Conservation (phyloP, 768 basidiomycete species). For the Naganishia kalamii region DNA sequence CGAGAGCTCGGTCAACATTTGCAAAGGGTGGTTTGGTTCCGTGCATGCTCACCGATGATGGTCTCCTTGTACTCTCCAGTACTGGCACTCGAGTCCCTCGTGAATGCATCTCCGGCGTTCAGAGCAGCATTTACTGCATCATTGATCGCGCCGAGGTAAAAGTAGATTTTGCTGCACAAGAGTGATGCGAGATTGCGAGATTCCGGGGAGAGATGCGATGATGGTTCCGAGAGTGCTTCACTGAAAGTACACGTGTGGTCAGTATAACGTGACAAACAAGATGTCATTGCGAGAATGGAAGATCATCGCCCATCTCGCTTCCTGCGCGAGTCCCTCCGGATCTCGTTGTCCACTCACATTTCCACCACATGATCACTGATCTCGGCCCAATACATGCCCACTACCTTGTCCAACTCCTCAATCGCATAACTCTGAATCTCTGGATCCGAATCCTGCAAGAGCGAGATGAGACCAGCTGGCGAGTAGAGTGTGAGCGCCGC, state of each 20-base stretch:
- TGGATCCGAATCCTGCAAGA: constrained; percentile 74
- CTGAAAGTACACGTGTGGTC: constrained; percentile 49
- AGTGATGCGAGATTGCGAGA: constrained; percentile 79
- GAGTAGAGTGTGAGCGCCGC: constrained; percentile 43
- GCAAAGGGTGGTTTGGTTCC: neutral
- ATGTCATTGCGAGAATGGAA: neutral
- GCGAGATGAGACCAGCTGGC: constrained; percentile 74
- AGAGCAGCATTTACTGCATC: constrained; percentile 94
- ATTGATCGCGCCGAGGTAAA: constrained; percentile 89
- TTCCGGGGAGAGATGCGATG: constrained; percentile 61
- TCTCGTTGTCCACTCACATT: constrained; percentile 58
- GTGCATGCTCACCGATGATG: constrained; percentile 55
- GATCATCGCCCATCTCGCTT: neutral
- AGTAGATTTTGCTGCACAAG: constrained; percentile 96
- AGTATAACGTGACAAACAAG: neutral
- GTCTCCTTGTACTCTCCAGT: constrained; percentile 86
- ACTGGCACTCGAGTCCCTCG: constrained; percentile 48
- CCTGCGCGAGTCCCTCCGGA: neutral
- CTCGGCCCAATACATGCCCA: constrained; percentile 96
- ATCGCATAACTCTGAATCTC: constrained; percentile 88
- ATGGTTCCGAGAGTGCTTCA: constrained; percentile 80
- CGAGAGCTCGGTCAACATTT: neutral
- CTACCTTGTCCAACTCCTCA: constrained; percentile 68
- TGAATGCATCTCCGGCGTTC: constrained; percentile 79
- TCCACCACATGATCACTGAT: constrained; percentile 87